These are phyloP conservation scores for Beauveria caledonica DNA, from an alignment of 2,329 filamentous ascomycete species.

Conservation along the genomic window DNA sequence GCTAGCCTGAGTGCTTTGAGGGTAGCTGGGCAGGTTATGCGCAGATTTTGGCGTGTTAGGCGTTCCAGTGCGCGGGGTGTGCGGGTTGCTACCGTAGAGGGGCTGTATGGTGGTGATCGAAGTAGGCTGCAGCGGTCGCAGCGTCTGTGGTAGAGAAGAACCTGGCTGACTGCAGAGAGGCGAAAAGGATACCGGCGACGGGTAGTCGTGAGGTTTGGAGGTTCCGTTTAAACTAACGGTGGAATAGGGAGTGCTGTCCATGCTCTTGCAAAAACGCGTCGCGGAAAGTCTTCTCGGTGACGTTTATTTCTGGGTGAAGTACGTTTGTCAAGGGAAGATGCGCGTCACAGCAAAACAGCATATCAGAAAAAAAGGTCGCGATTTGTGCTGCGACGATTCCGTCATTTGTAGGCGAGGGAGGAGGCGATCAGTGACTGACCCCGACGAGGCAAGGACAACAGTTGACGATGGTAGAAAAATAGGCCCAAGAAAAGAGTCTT, in stretches of 20 bases:
- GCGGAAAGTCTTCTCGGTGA: neutral
- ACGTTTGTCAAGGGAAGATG: neutral
- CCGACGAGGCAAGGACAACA: neutral
- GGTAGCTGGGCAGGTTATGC: constrained; percentile 47
- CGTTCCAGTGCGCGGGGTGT: too few species aligned
- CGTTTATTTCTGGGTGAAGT: neutral
- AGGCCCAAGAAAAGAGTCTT: neutral
- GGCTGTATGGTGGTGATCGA: too few species aligned
- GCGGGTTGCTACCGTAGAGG: too few species aligned
- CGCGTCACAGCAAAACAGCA: neutral
- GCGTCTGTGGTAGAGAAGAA: too few species aligned
- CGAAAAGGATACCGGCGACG: too few species aligned
- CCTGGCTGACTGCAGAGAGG: too few species aligned
- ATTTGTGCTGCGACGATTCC: neutral
- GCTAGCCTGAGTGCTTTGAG: constrained; percentile 39
- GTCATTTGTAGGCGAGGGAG: neutral
- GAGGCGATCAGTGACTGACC: neutral
- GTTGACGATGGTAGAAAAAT: neutral
- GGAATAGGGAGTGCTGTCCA: too few species aligned
- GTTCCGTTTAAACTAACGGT: too few species aligned
- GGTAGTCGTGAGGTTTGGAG: too few species aligned
- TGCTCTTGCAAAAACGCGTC: neutral
- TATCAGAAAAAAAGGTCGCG: neutral
- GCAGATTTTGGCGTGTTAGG: too few species aligned
- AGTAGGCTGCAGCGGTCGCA: too few species aligned